Evolutionary conservation across 805 yeast genomes (phyloP), one percentile per base, ranked within the genome.

Genomic region (Starmerella khaoyaiensis): DNA sequence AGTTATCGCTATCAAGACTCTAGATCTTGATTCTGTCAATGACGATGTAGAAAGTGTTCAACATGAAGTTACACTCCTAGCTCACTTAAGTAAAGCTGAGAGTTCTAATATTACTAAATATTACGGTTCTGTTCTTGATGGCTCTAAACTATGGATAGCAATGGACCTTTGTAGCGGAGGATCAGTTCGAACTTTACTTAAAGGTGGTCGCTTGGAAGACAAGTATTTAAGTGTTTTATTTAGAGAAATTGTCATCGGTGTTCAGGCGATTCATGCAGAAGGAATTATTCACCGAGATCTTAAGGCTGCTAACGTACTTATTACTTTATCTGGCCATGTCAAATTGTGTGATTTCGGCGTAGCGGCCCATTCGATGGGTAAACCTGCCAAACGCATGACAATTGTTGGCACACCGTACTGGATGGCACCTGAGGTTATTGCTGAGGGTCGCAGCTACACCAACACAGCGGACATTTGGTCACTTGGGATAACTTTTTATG

Each of bases 91-190:
- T 49, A 74, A 73, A 37, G 42, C 51, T 9, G 63, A 59, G 28
- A 80, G 79, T 14, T 90, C 93, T n/a, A 90, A 90, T 51, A 82
- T 90, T 36, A 84, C 94, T 3, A 86, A 79, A 45, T 90, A 90
- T 59, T 81, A 79, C 54, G 96, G 95, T 0, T 79, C 93, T 0
- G 78, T 79, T 47, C 60, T 93, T 21, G 73, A 76, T 44, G 96
- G 87, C 33, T 79, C 94, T n/a, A 77, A 80, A 51, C 65, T 90
- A 25, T 90, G 98, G 97, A 86, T 90, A 56, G 75, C 90, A 41
- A 90, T 90, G 96, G 99, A 90, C 54, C 74, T 80, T 53, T 87
- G 97, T 59, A 90, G 94, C 1, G 99, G 98, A 12, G 99, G 99
- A 0, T 79, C 94, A 1, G 72, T 82, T 39, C 68, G 98, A 45